These are phyloP conservation scores for Kodamaea arcana DNA, from an alignment of 1,139 yeast species.

Conservation along the genomic window DNA sequence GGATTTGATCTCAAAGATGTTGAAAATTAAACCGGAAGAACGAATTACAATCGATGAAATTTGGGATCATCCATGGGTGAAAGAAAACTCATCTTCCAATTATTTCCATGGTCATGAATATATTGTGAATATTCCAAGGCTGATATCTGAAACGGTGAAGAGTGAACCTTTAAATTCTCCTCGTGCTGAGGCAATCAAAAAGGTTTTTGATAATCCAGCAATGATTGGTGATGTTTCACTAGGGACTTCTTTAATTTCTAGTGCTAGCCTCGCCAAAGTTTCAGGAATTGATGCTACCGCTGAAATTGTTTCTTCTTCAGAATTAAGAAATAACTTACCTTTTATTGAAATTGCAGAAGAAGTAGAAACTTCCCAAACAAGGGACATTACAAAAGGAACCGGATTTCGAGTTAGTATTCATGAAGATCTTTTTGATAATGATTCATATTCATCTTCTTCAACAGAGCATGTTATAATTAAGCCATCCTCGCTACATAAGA, in stretches of 20 bases:
- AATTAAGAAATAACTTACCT: constrained; percentile 13
- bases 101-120: constrained; percentile 7
- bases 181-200: constrained; percentile 43
- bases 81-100: constrained; percentile 5
- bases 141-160: too few species aligned
- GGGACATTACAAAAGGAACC: neutral
- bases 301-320: constrained; percentile 9
- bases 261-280: constrained; percentile 8
- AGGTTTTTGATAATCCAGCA: constrained; percentile 45
- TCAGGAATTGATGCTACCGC: constrained; percentile 12
- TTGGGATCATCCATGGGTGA: constrained; percentile 50
- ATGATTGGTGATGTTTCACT: constrained; percentile 17
- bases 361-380: constrained; percentile 11
- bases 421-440: constrained; percentile 4
- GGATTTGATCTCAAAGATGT: constrained; percentile 48
- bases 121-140: constrained; percentile 6
- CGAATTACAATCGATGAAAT: constrained; percentile 64
- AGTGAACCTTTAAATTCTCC: constrained; percentile 19
- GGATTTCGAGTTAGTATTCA: constrained; percentile 5
- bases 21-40: constrained; percentile 58
- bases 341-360: constrained; percentile 23
- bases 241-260: neutral
- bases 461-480: constrained; percentile 7
- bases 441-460: constrained; percentile 11
- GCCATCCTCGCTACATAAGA: too few species aligned